Evolutionary conservation across 140 eudicot genomes (phyloP).

Genomic region (Oenanthe javanica): DNA sequence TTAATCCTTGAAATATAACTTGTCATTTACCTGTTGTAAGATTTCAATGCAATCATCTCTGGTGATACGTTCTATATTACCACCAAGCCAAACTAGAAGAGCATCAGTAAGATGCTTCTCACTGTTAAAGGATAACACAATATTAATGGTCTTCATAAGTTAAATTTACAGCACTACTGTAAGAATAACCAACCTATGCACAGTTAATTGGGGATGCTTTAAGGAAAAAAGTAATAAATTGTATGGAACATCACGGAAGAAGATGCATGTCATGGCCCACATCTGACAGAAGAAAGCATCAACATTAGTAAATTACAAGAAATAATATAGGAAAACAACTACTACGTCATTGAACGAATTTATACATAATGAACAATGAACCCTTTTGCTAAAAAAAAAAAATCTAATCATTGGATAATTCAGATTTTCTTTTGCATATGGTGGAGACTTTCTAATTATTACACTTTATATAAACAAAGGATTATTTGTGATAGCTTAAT

Average conservation of each 20-base stretch:
- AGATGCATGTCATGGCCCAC: conserved; percentile 48
- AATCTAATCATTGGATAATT: not conserved
- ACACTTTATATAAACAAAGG: not conserved
- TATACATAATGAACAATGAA: not conserved
- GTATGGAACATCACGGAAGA: conserved; percentile 45
- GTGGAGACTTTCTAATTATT: not conserved
- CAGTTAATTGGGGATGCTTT: conserved; percentile 65
- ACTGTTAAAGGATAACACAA: conserved; percentile 30
- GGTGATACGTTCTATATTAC: conserved; percentile 29
- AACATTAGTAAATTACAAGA: not conserved
- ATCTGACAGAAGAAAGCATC: conserved; percentile 40
- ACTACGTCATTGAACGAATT: not conserved
- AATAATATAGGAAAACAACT: not conserved
- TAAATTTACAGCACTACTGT: not conserved
- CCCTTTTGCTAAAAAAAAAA: not conserved
- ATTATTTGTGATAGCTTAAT: not conserved
- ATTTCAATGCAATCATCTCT: conserved; percentile 25
- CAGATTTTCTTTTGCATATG: not conserved
- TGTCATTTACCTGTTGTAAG: conserved; percentile 45
- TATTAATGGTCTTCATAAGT: conserved; percentile 7
- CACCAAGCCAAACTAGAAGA: conserved; percentile 61
- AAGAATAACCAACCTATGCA: conserved; percentile 47
- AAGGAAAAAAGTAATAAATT: conserved; percentile 46
- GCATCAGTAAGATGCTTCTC: conserved; percentile 82
- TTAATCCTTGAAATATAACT: not conserved